Conservation (phyloP, 192 early-diverging fungal genomes). For the Helicostylum pulchrum region DNA sequence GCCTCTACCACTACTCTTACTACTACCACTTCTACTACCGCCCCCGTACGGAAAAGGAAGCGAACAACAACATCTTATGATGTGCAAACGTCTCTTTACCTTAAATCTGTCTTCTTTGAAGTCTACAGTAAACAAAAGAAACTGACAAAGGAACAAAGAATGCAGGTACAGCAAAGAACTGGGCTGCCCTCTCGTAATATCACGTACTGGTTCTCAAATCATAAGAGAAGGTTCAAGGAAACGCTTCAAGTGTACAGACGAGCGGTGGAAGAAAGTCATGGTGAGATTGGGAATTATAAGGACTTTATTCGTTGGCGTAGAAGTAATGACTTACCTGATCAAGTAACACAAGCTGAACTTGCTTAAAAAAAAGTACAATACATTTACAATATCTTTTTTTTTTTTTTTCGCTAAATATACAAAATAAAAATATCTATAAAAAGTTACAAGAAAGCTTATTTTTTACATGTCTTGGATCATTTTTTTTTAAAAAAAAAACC, state of each 20-base stretch:
- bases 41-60: not conserved
- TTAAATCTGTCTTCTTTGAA: conserved; percentile 24
- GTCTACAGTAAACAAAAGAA: conserved; percentile 24
- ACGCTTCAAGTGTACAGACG: not conserved
- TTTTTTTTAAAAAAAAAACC: too few species aligned
- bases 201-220: conserved; percentile 38
- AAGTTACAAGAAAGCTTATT: too few species aligned
- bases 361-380: not conserved
- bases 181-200: conserved; percentile 27
- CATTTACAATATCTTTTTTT: not conserved
- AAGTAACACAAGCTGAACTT: conserved; percentile 8
- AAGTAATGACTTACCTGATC: not conserved
- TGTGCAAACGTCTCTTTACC: conserved; percentile 6
- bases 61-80: conserved; percentile 21
- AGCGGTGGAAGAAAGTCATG: conserved; percentile 4
- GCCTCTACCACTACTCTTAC: too few species aligned
- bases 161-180: conserved; percentile 14
- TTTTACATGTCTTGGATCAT: too few species aligned
- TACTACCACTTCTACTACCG: too few species aligned
- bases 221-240: conserved; percentile 25
- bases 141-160: conserved; percentile 20
- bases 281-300: not conserved
- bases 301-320: conserved; percentile 8
- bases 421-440: too few species aligned
- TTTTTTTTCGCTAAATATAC: too few species aligned